A percentile compares a stretch with the other conserved stretches of the same genome.
These are phyloP conservation scores for Aspergillus novoparasiticus DNA, from an alignment of 2,329 filamentous ascomycete species.

Conservation along the genomic window DNA sequence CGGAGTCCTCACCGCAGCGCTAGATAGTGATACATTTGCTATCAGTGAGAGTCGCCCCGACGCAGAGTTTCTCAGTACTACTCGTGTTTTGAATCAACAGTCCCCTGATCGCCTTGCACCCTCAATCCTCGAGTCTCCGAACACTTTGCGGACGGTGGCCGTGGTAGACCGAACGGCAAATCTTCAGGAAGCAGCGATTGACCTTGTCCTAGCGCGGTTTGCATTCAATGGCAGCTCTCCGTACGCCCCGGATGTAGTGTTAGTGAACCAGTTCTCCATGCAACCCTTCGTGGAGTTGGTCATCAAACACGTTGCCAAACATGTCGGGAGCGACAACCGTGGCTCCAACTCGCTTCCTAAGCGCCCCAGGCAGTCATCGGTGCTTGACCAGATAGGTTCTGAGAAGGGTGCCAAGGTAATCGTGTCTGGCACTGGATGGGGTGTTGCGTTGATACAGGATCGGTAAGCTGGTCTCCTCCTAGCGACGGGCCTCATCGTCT, in stretches of 20 bases:
- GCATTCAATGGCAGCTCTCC: constrained; percentile 58
- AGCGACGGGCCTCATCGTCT: not conserved
- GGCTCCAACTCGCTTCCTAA: constrained; percentile 12
- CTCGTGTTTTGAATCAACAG: constrained; percentile 18
- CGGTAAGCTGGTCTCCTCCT: constrained; percentile 17
- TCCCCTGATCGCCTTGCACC: not conserved
- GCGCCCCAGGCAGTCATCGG: not conserved
- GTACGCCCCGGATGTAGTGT: constrained; percentile 63
- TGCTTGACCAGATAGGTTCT: constrained; percentile 26
- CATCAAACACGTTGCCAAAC: constrained; percentile 38
- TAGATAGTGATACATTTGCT: constrained; percentile 55
- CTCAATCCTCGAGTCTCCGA: constrained; percentile 30
- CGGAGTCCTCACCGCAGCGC: constrained; percentile 28
- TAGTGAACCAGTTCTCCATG: constrained; percentile 66
- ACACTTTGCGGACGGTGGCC: constrained; percentile 49
- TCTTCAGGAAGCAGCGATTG: constrained; percentile 54
- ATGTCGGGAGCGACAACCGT: constrained; percentile 26
- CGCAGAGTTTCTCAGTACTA: constrained; percentile 29
- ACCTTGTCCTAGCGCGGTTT: constrained; percentile 58
- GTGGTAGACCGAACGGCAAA: constrained; percentile 65
- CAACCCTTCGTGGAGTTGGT: constrained; percentile 57
- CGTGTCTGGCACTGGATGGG: constrained; percentile 33
- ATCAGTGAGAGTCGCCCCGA: constrained; percentile 41
- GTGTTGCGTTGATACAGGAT: constrained; percentile 31
- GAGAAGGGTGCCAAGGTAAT: constrained; percentile 31